phyloP scores from a whole-genome alignment of 805 yeast genomes.

The Candida nemodendra region DNA sequence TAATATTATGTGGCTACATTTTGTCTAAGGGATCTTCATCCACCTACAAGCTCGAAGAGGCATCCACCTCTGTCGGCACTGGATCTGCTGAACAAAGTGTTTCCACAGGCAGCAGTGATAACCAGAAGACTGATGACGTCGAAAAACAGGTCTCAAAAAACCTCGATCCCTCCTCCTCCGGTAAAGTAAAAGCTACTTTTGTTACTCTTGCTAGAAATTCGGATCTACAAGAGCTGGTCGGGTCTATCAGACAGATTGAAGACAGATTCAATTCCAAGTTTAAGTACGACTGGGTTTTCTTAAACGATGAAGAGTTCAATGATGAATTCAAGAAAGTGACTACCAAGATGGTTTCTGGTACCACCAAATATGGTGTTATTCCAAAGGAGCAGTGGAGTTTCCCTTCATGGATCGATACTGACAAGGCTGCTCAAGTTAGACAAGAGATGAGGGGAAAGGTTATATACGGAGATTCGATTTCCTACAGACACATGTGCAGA shows the following conservation, averaged over 20 bases:
- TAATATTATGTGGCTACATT: conserved; percentile 47
- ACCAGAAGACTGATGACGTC: not conserved
- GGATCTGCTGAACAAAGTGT: conserved; percentile 6
- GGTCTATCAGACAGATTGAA: conserved; percentile 74
- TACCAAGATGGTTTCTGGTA: conserved; percentile 69
- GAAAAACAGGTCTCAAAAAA: not conserved
- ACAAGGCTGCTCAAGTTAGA: conserved; percentile 58
- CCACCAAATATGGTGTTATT: conserved; percentile 71
- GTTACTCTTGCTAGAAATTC: conserved; percentile 75
- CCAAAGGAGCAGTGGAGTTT: conserved; percentile 87
- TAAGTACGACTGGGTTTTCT: conserved; percentile 92
- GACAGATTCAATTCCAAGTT: conserved; percentile 82
- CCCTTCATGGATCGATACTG: conserved; percentile 79
- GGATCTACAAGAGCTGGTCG: conserved; percentile 62
- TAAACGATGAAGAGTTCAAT: conserved; percentile 82
- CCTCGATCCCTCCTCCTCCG: conserved; percentile 12
- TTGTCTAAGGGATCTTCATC: conserved; percentile 46
- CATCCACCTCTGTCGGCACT: conserved; percentile 8
- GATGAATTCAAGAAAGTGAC: conserved; percentile 78
- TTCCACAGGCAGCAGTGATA: conserved; percentile 7
- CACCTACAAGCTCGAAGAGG: conserved; percentile 21
- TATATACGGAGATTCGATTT: conserved; percentile 63
- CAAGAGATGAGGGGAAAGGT: conserved; percentile 50
- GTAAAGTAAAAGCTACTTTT: conserved; percentile 70
- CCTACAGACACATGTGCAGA: conserved; percentile 90